Conservation (phyloP, 2,329 filamentous ascomycete species). For the Arthrobotrys pseudoclavata region DNA sequence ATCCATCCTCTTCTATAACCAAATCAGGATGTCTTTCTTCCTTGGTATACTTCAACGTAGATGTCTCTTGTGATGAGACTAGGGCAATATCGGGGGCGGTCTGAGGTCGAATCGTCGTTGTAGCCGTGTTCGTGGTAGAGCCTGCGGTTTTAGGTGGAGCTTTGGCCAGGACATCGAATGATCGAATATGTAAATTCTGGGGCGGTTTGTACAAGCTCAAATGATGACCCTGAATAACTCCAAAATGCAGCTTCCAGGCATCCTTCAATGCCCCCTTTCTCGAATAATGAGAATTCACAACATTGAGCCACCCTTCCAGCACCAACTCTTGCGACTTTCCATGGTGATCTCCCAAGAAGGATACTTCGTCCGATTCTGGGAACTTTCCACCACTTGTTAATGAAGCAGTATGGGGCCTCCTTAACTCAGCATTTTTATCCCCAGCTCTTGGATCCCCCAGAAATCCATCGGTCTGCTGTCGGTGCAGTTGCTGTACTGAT, state of each 20-base stretch:
- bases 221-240: conserved; percentile 62
- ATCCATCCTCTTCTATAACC: conserved; percentile 61
- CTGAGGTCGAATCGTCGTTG: conserved; percentile 61
- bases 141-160: conserved; percentile 53
- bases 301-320: conserved; percentile 63
- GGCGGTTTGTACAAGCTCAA: conserved; percentile 63
- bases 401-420: conserved; percentile 47
- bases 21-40: conserved; percentile 63
- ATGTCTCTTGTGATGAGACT: conserved; percentile 53
- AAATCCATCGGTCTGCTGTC: conserved; percentile 59
- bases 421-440: conserved; percentile 32
- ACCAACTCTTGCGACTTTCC: conserved; percentile 59
- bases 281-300: conserved; percentile 63
- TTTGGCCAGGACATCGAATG: conserved; percentile 62
- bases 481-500: conserved; percentile 13
- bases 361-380: conserved; percentile 50
- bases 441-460: conserved; percentile 48
- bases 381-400: conserved; percentile 46
- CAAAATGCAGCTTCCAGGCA: conserved; percentile 64
- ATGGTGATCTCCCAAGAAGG: conserved; percentile 39
- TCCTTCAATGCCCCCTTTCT: conserved; percentile 63
- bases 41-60: conserved; percentile 62
- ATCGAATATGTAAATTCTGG: conserved; percentile 62
- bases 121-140: conserved; percentile 5
- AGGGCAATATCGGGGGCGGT: conserved; percentile 62